These are phyloP conservation scores for Rhamnella rubrinervis DNA, from an alignment of 331 rosid species.

Conservation along the genomic window DNA sequence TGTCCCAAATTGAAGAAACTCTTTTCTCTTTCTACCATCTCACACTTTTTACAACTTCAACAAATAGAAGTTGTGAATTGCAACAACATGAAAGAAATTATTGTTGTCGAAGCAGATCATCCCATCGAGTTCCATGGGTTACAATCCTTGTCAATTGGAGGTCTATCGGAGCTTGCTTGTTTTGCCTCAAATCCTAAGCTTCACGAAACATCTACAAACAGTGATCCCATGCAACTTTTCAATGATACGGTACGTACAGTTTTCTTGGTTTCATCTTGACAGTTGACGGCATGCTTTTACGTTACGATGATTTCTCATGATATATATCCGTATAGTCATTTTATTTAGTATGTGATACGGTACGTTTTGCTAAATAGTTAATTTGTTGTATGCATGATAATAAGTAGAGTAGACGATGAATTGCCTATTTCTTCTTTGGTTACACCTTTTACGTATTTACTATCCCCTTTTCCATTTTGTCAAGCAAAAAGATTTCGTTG, in stretches of 20 bases:
- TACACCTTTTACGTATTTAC: too few relatives aligned
- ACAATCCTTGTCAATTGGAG: not conserved
- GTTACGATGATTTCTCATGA: too few relatives aligned
- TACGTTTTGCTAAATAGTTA: not conserved
- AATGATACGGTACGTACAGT: not conserved
- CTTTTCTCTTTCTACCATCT: not conserved
- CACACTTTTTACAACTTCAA: not conserved
- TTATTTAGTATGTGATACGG: too few relatives aligned
- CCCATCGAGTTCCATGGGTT: not conserved
- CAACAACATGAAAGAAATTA: not conserved
- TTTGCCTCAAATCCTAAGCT: not conserved
- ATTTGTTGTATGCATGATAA: too few relatives aligned
- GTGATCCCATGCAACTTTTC: not conserved
- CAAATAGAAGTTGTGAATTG: not conserved
- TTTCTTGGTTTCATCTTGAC: too few relatives aligned
- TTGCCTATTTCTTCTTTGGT: too few relatives aligned
- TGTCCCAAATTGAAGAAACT: not conserved
- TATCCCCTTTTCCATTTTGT: too few relatives aligned
- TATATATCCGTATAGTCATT: too few relatives aligned
- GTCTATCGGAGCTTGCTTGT: not conserved
- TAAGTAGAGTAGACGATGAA: too few relatives aligned
- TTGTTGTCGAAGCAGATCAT: not conserved
- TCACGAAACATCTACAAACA: too few relatives aligned
- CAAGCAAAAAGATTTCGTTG: too few relatives aligned
- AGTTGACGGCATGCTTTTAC: too few relatives aligned